Base-by-base conservation (phyloP, 208 protist genomes). In the Acanthamoeba culbertsoni region DNA sequence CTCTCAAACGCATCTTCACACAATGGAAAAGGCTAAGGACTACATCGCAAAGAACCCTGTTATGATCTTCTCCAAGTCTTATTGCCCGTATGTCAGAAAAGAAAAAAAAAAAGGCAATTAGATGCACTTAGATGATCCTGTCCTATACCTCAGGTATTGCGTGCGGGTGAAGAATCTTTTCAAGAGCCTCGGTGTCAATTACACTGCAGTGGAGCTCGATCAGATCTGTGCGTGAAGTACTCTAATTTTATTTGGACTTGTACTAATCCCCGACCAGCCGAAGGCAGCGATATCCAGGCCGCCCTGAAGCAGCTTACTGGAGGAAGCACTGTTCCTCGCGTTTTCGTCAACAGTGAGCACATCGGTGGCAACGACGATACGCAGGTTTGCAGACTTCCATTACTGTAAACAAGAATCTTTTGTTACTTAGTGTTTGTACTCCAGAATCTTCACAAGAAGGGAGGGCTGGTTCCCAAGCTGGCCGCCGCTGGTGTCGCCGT, bases 301-400 rank as follows among this genome's bases (percentile, higher is more conserved):
- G 79, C 79, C 12, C 45, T 89, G 79, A 89, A 89, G 79, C 31
- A 59, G 79, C 42, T 89, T 20, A 89, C 79, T 5, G 79, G 79
- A 20, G 79, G 79, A 28, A 89, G 46, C 53, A 89, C 79, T 2
- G 79, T 89, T 20, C 79, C 79, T 6, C 79, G 53, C 18, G 79
- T 89, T 14, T 89, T 89, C 46, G 62, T 89, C 79, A 62, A 89
- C 53, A 45, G 79, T 16, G 79, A 89, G 79, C 79, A 89, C 79
- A 89, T 89, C 4, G 79, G 79, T 12, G 53, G 79, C 79, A 89
- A 89, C 20, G 79, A 89, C 53, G 79, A 89, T n/a, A 89, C 79
- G 8, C 53, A 89, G 79, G 79, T 63, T n/a, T n/a, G n/a, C n/a
- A n/a, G n/a, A 89, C 46, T 28, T 62, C 12, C 1, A 6, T 20